A percentile compares a stretch with the other conserved stretches of the same genome.
phyloP scores from a whole-genome alignment of 768 basidiomycete species.

The Leccinum disarticulatum region DNA sequence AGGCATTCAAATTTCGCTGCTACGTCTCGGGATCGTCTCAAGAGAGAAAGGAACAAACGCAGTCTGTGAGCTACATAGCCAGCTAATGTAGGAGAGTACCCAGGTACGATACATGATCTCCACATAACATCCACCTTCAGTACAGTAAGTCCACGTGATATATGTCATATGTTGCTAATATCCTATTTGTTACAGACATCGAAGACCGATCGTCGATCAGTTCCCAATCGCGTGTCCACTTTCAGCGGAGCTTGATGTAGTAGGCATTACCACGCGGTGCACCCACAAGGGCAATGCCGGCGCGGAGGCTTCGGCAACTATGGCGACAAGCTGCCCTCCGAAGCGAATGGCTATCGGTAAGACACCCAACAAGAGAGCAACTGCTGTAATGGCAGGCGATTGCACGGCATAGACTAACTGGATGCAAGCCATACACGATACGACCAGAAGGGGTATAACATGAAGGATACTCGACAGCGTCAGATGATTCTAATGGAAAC shows the following conservation, averaged over 20 bases:
- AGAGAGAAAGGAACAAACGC: neutral
- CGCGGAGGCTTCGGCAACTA: neutral
- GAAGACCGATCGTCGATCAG: neutral
- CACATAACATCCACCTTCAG: neutral
- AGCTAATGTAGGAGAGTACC: neutral
- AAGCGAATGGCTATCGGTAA: slow-evolving; percentile 10
- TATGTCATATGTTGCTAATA: neutral
- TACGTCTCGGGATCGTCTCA: neutral
- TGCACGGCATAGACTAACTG: slow-evolving; percentile 6
- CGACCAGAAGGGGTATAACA: slow-evolving; percentile 18
- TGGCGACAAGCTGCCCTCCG: neutral
- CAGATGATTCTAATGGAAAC: slow-evolving; percentile 3
- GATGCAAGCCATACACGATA: slow-evolving; percentile 8
- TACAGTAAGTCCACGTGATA: no score
- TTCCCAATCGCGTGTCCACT: neutral
- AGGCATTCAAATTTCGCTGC: neutral
- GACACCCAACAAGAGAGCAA: slow-evolving; percentile 9
- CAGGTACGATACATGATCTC: neutral
- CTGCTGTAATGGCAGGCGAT: slow-evolving; percentile 11
- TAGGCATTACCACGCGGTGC: neutral
- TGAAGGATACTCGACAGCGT: slow-evolving; percentile 15
- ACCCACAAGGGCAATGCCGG: neutral
- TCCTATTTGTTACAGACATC: neutral
- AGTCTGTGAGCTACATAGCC: neutral
- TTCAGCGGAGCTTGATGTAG: neutral